Percentiles rank a stretch among this genome's conserved stretches.
These are phyloP conservation scores for Avena eriantha DNA, from an alignment of 176 grass and related monocot genomes.

Conservation along the genomic window DNA sequence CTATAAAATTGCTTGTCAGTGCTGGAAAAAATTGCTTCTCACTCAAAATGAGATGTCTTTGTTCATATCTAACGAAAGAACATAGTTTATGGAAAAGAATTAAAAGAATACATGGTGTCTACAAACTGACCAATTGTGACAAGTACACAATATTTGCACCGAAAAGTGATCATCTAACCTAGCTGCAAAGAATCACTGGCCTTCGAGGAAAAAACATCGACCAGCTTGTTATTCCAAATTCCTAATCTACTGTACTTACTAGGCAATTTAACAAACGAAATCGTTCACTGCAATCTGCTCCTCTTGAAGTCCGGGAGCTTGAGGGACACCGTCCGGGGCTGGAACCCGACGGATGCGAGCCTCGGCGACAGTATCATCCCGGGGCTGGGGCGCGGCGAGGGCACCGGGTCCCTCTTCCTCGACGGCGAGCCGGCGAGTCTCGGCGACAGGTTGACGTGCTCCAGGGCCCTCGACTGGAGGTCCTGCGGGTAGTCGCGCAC, in stretches of 20 bases:
- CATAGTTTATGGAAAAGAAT: not conserved
- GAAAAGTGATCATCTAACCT: slow-evolving; percentile 26
- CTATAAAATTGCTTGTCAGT: no score
- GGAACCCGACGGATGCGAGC: slow-evolving; percentile 64
- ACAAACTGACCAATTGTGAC: slow-evolving; percentile 5
- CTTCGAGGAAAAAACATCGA: not conserved
- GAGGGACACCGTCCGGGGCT: slow-evolving; percentile 55
- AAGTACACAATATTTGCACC: not conserved
- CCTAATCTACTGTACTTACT: not conserved
- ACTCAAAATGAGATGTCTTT: no score
- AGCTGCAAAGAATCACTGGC: not conserved
- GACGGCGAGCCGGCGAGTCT: slow-evolving; percentile 46
- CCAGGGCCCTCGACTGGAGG: slow-evolving; percentile 83
- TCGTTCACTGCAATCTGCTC: slow-evolving; percentile 53
- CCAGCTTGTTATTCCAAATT: slow-evolving; percentile 31
- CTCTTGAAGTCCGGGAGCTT: slow-evolving; percentile 68
- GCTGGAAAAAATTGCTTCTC: no score
- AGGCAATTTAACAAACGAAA: not conserved
- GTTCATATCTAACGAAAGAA: slow-evolving; percentile 43
- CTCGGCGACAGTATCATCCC: slow-evolving; percentile 76
- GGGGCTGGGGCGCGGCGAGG: slow-evolving; percentile 78
- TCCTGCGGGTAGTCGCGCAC: slow-evolving; percentile 91
- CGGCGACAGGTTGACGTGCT: slow-evolving; percentile 97
- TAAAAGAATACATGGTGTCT: not conserved
- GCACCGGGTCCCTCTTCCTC: slow-evolving; percentile 76